Evolutionary conservation across 2,329 filamentous ascomycete species (phyloP), one percentile per base, ranked within the genome.

Genomic region (Xylaria sp.): DNA sequence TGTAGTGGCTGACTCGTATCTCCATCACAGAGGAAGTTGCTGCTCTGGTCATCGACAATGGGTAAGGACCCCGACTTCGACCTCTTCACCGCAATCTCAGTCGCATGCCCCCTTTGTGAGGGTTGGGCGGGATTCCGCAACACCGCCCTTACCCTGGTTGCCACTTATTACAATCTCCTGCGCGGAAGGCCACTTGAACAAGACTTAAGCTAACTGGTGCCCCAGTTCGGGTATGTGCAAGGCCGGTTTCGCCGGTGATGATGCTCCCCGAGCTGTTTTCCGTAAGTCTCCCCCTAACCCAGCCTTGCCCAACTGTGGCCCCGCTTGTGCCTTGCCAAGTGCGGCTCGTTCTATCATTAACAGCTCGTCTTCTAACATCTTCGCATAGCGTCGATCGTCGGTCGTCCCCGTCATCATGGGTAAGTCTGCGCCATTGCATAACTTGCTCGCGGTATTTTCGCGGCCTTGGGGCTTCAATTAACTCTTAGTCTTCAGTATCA

Each of bases 11-110:
- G 76, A 87, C 81, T 41, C 75, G 70, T 76, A 76, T 82, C 73
- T 78, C 73, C 72, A 73, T 74, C 86, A 85, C 83, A 98, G 96
- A 99, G 91, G 96, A 99, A 94, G 96, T 99, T 87, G 96, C 96
- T 86, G 96, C 96, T 86, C 94, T 99, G 93, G 96, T 99, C 87
- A 98, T 99, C 88, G 96, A 99, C 94, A 99, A 99, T 98, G 96
- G 96, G 96, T 99, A 95, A 93, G 94, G 88, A 86, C 78, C 75
- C 77, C 78, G 69, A 69, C 69, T 62, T 74, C 55, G 61, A 60
- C 6, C 62, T 68, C 52, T 72, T 83, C 80, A 82, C 81, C 81
- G 80, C 81, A 77, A 75, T 63, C 72, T 73, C 61, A 70, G 71
- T 69, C 73, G 71, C 75, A 67, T 70, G 63, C 31, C 54, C 59